phyloP scores from a whole-genome alignment of 805 yeast genomes.

The Cyberlindnera euphorbiae region DNA sequence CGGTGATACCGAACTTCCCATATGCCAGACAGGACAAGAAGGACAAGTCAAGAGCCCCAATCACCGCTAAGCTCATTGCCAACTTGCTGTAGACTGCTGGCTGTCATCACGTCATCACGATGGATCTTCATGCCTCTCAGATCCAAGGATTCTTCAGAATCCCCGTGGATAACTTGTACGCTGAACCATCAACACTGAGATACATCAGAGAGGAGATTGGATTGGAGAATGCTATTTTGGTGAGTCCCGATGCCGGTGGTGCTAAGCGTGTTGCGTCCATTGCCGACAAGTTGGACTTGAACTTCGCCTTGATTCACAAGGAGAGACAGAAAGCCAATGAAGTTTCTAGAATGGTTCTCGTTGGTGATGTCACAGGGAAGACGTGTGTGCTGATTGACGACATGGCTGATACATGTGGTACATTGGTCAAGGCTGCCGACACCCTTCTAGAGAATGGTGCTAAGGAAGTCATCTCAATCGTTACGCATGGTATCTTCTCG shows the following conservation, averaged over 20 bases:
- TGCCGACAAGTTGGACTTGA: slow-evolving; percentile 87
- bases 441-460: slow-evolving; percentile 80
- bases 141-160: slow-evolving; percentile 95
- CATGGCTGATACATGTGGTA: slow-evolving; percentile 99
- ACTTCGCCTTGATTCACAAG: slow-evolving; percentile 93
- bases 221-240: slow-evolving; percentile 61
- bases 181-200: slow-evolving; percentile 85
- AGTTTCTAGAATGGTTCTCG: slow-evolving; percentile 90
- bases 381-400: slow-evolving; percentile 88
- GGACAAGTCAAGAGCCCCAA: slow-evolving; percentile 94
- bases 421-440: slow-evolving; percentile 91
- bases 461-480: slow-evolving; percentile 81
- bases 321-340: slow-evolving; percentile 95
- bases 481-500: slow-evolving; percentile 91
- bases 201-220: slow-evolving; percentile 68
- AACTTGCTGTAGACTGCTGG: slow-evolving; percentile 91
- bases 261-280: slow-evolving; percentile 94
- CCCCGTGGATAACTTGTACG: slow-evolving; percentile 94
- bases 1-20: slow-evolving; percentile 92
- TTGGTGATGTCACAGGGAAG: slow-evolving; percentile 86
- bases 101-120: slow-evolving; percentile 90
- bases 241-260: slow-evolving; percentile 99
- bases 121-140: slow-evolving; percentile 97
- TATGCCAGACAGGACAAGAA: slow-evolving; percentile 97
- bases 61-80: slow-evolving; percentile 91